Base-by-base conservation (phyloP, 2,329 filamentous ascomycete species). In the Nemania abortiva region DNA sequence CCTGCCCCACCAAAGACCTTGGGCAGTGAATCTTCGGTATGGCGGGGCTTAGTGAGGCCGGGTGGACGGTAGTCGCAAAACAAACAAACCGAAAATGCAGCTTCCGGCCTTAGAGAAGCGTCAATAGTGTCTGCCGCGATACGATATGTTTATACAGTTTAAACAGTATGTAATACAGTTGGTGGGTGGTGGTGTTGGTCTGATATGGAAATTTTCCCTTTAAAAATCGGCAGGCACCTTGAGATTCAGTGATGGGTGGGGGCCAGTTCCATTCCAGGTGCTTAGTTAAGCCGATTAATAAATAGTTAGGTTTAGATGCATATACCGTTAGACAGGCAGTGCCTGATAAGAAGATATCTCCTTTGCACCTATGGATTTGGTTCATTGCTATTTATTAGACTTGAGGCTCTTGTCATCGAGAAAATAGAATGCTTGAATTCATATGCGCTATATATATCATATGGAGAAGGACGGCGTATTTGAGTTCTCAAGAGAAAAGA, bases 1-100 rank as follows among this genome's bases (percentile, higher is more conserved):
- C 18, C 50, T 66, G 65, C 65, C 65, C 68, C 68, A 65, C 65
- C 65, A 68, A 68, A n/a, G 39, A 57, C 55, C 56, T 55, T 47
- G 42, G 47, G 58, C 34, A 45, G 55, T 52, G 45, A 58, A 59
- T 68, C 61, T 68, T 61, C 39, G 52, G 56, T 34, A 68, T 68
- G 66, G 68, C 57, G 65, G 68, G 68, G 65, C 61, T 65, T 29
- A n/a, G 24, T 62, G 37, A 63, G 47, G 20, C 11, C 31, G 6
- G 22, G 22, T 20, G 20, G 10, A 55, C 22, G 22, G 61, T 42
- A 13, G 31, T 49, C 22, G 22, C 52, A 20, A 53, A 22, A 20
- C 6, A 52, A 50, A 37, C 24, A 10, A 50, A 1, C 5, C 7
- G n/a, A 47, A 47, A 18, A 47, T 20, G 5, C 13, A 18, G 42